Evolutionary conservation across 306 rosid genomes (phyloP).

Genomic region (Ormosia emarginata): DNA sequence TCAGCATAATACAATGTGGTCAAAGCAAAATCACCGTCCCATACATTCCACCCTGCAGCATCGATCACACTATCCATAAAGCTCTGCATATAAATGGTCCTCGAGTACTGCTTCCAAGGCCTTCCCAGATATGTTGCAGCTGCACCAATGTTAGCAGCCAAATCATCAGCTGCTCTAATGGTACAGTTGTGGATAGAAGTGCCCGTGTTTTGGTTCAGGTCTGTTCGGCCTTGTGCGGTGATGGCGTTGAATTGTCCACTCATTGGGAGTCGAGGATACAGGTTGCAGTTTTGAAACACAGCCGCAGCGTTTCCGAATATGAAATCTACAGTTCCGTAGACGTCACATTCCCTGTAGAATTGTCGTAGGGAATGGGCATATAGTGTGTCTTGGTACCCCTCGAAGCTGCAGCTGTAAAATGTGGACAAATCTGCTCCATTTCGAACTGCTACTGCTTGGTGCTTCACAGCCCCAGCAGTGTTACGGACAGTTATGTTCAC

Average conservation of each 20-base stretch:
- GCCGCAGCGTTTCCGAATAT: slow-evolving; percentile 79
- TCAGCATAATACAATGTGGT: slow-evolving; percentile 63
- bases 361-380: slow-evolving; percentile 69
- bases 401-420: slow-evolving; percentile 79
- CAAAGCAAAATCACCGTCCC: slow-evolving; percentile 64
- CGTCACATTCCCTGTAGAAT: slow-evolving; percentile 77
- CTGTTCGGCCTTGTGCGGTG: slow-evolving; percentile 76
- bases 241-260: slow-evolving; percentile 72
- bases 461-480: slow-evolving; percentile 77
- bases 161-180: slow-evolving; percentile 50
- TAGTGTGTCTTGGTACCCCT: slow-evolving; percentile 78
- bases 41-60: slow-evolving; percentile 56
- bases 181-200: slow-evolving; percentile 61
- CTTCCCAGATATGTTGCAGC: slow-evolving; percentile 58
- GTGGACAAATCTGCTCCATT: slow-evolving; percentile 71
- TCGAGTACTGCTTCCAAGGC: slow-evolving; percentile 75
- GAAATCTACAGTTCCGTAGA: slow-evolving; percentile 85
- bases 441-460: slow-evolving; percentile 77
- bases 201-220: slow-evolving; percentile 69
- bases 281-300: slow-evolving; percentile 67
- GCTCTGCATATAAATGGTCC: slow-evolving; percentile 65
- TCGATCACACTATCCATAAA: slow-evolving; percentile 42
- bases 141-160: slow-evolving; percentile 11
- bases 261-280: slow-evolving; percentile 63
- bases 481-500: slow-evolving; percentile 66